Base-by-base conservation (phyloP, 2,329 filamentous ascomycete genomes). In the Botrytis fabae region DNA sequence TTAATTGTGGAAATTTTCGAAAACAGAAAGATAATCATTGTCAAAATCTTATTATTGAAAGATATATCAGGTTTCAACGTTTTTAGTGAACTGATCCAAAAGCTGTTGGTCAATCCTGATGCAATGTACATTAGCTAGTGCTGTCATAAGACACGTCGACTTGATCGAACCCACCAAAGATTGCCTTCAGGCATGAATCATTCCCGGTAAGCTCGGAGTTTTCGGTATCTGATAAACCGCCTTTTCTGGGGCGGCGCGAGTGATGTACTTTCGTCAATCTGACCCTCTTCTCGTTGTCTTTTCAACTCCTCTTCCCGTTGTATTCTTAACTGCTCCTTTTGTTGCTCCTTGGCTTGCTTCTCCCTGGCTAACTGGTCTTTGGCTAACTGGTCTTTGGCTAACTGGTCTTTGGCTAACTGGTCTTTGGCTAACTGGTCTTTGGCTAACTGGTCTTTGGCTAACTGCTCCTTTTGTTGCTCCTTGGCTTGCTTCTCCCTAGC, bases 191-290 rank as follows among this genome's bases (percentile, higher is more conserved):
- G 38, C 46, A 66, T 66, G 20, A 35, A 54, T 66, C 64, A 68
- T 54, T 28, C 18, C 64, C 35, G 35, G 46, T 68, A 68, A 68
- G 64, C 64, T 40, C 64, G 64, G 46, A 40, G 32, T 54, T 68
- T 68, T 68, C 46, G 35, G 25, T 54, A 54, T 46, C 64, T 68
- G 18, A 6, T 68, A 12, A 54, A 54, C 40, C 64, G 44, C 51
- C 46, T 54, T n/a, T 54, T 68, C 18, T 5, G 16, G 46, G 46
- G 9, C 46, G 32, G 51, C 35, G 3, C 14, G 20, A 38, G 22
- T 35, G 32, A 38, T n/a, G 38, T 8, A 48, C n/a, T 68, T 68
- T 68, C 64, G 54, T 28, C n/a, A 28, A 1, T 25, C 42, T 38
- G 35, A 1, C 51, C 46, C 22, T 66, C 63, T 40, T 54, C 46